Base-by-base conservation (phyloP, 1,284 basidiomycete genomes). In the Austroboletus niveus region DNA sequence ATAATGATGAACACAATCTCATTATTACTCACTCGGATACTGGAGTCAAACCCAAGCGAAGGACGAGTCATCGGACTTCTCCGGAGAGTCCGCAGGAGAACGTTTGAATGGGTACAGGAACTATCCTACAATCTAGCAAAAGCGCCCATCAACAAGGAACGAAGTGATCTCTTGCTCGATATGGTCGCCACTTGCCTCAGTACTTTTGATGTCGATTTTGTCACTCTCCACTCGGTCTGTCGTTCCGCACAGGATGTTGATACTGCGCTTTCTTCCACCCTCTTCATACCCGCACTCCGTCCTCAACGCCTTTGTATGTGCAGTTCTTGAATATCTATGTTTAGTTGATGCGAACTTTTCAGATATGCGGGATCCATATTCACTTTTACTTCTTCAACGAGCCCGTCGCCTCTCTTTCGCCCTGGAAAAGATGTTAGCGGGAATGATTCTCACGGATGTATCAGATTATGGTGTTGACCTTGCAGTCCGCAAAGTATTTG, bases 401-500 rank as follows among this genome's bases (percentile, higher is more conserved):
- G 17, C 17, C 36, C 36, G 36, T 38, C 36, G 36, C 15, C 15
- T 38, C 17, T n/a, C 36, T 20, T 38, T 38, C 36, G 9, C 36
- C 17, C 15, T 38, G 17, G 36, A 38, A 15, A n/a, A 20, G 17
- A 8, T 38, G 3, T 20, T 38, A 7, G 17, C 17, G 36, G 17
- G 48, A 15, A 14, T 36, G 4, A 55, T 66, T 8, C 20, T 34
- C 2, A 4, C 10, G 20, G 27, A 48, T 4, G 24, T 34, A 2
- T 42, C 49, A 38, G 24, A 49, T 5, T 22, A 41, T 3, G 70
- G 66, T 7, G 49, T 75, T 7, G 64, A 76, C 47, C 11, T 48
- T 9, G 70, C 74, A 1, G 55, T 77, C 5, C 2, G 22, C 4
- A 44, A 46, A 0, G 49, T 72, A 34, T 77, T 75, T 72, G 45